Conservation (phyloP, 768 basidiomycete genomes). For the Naematelia aurantialba region DNA sequence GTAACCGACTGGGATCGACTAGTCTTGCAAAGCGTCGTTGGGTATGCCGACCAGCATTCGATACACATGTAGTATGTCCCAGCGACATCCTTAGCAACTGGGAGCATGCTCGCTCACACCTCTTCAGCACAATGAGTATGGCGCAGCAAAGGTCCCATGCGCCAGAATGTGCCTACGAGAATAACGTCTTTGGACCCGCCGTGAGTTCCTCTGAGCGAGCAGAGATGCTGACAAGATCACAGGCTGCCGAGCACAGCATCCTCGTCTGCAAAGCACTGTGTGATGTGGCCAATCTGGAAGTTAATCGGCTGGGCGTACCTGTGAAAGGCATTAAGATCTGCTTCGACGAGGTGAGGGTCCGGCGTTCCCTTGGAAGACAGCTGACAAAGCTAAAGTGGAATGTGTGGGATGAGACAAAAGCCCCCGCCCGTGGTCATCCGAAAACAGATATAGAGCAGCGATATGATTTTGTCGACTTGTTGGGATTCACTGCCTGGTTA, state of each 20-base stretch:
- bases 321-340: conserved; percentile 47
- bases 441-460: conserved; percentile 52
- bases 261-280: conserved; percentile 57
- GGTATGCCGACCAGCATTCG: conserved; percentile 55
- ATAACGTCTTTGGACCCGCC: conserved; percentile 57
- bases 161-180: conserved; percentile 42
- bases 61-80: conserved; percentile 33
- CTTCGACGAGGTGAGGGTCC: conserved; percentile 55
- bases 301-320: conserved; percentile 13
- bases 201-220: conserved; percentile 2
- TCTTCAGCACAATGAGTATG: conserved; percentile 7
- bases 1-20: conserved; percentile 50
- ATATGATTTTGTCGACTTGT: conserved; percentile 57
- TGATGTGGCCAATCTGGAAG: conserved; percentile 53
- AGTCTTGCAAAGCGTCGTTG: conserved; percentile 28
- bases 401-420: conserved; percentile 52
- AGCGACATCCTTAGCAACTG: too few species aligned
- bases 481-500: conserved; percentile 60
- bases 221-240: background rate
- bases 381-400: conserved; percentile 54
- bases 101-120: conserved; percentile 31
- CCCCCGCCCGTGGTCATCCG: conserved; percentile 54
- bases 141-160: conserved; percentile 1
- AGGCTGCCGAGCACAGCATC: conserved; percentile 57
- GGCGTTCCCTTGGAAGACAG: too few species aligned